phyloP scores from a whole-genome alignment of 164 flowering plant genomes.

The Cinnamomum chago region DNA sequence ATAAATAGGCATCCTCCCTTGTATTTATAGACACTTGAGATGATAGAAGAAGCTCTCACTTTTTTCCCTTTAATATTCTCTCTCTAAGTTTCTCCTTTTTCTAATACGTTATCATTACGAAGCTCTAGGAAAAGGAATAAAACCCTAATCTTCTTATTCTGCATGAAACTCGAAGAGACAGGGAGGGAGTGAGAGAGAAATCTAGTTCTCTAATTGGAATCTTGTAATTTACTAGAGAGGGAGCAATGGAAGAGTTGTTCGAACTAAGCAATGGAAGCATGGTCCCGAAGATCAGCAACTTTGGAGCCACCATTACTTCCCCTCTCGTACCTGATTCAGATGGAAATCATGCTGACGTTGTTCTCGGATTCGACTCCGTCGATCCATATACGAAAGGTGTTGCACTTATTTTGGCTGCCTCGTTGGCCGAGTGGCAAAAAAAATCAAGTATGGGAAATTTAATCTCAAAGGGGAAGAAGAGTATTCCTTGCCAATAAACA shows the following conservation, averaged over 20 bases:
- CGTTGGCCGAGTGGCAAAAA: slow-evolving; percentile 90
- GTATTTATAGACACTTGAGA: too few relatives aligned
- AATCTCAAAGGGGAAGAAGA: slow-evolving; percentile 54
- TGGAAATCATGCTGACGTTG: slow-evolving; percentile 52
- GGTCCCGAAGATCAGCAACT: slow-evolving; percentile 63
- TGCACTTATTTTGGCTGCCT: slow-evolving; percentile 53
- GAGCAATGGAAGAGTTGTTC: slow-evolving; percentile 41
- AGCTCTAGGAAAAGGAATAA: too few relatives aligned
- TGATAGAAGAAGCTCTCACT: too few relatives aligned
- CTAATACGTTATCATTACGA: too few relatives aligned
- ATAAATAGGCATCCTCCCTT: too few relatives aligned
- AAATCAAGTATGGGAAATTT: slow-evolving; percentile 85
- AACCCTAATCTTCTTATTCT: too few relatives aligned
- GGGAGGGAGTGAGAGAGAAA: too few relatives aligned
- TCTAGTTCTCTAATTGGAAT: too few relatives aligned
- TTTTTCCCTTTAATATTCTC: too few relatives aligned
- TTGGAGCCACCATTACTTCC: slow-evolving; percentile 79
- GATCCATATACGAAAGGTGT: slow-evolving; percentile 45
- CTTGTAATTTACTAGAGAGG: neutral
- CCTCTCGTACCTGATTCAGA: slow-evolving; percentile 66
- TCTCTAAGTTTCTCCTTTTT: too few relatives aligned
- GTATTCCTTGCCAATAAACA: slow-evolving; percentile 67
- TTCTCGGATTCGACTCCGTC: slow-evolving; percentile 56
- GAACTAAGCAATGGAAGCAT: slow-evolving; percentile 86
- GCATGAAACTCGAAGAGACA: too few relatives aligned